Base-by-base conservation (phyloP, 371 early-diverging fungal genomes). In the Syncephalastrum sp. region DNA sequence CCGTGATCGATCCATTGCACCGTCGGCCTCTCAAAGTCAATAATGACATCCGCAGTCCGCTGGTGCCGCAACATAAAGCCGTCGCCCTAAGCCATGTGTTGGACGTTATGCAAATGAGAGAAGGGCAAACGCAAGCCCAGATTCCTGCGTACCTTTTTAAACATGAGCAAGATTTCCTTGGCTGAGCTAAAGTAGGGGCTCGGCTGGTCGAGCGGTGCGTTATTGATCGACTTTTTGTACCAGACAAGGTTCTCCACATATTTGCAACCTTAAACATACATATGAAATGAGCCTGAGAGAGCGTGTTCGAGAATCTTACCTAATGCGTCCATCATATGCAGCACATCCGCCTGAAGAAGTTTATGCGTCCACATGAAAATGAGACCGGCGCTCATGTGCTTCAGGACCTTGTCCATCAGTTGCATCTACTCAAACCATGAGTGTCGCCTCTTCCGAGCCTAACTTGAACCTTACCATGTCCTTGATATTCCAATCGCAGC, bases 211-310 rank as follows among this genome's bases (percentile, higher is more conserved):
- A 79, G 57, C n/a, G 62, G 67, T 0, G 64, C 57, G 53, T 86
- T 84, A 65, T 80, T 79, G 48, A 83, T 50, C 0, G 75, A 72
- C 25, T 78, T 80, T 56, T 84, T 83, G 69, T 80, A 86, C 87
- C 87, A 86, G 6, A 83, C 82, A 42, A 86, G 63, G 57, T 86
- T 86, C 56, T 86, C 87, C 3, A 86, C 84, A 65, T 86, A 86
- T 63, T 73, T 76, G 59, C 82, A 83, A 42, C 77, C 84, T 82
- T 60, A 10, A 48, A 16, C 8, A 8, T 17, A 42, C 38, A 50
- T 21, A 21, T 21, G 25, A 25, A 50, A 50, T 16, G 33, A 10
- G 15, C n/a, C 33, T 2, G 1, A 29, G 33, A n/a, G 29, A 23
- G 46, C 29, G 21, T 29, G 5, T 19, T 21, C 43, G 24, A 15